Conservation (phyloP, 805 yeast genomes). For the Pichia kluyveri region DNA sequence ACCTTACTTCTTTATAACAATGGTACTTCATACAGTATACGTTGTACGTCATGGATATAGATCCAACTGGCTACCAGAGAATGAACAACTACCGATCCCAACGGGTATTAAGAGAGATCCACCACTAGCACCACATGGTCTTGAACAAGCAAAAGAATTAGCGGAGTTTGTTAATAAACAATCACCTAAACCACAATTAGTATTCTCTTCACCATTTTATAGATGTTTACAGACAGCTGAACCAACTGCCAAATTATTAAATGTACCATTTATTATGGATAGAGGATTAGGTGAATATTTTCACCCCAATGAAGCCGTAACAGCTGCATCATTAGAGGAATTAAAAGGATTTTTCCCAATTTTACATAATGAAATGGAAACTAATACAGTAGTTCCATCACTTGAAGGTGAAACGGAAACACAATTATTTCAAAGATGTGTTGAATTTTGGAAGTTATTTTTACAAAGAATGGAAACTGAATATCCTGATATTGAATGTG, state of each 20-base stretch:
- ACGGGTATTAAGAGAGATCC: constrained; percentile 91
- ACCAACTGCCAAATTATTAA: constrained; percentile 56
- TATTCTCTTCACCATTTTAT: constrained; percentile 79
- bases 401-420: constrained; percentile 63
- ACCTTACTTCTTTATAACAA: constrained; percentile 10
- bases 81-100: constrained; percentile 75
- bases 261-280: constrained; percentile 57
- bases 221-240: constrained; percentile 77
- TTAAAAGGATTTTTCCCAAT: constrained; percentile 45
- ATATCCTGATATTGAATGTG: constrained; percentile 51
- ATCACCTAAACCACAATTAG: constrained; percentile 43
- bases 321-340: constrained; percentile 46
- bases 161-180: constrained; percentile 34
- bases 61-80: constrained; percentile 83
- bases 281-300: constrained; percentile 93
- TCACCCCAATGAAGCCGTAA: constrained; percentile 50
- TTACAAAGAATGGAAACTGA: constrained; percentile 46
- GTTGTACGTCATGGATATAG: constrained; percentile 85
- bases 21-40: constrained; percentile 51
- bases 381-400: constrained; percentile 51
- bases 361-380: constrained; percentile 32
- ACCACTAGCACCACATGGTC: constrained; percentile 80
- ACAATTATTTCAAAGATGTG: constrained; percentile 58
- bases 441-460: constrained; percentile 44
- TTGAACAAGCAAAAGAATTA: constrained; percentile 76